Evolutionary conservation across 2,329 filamentous ascomycete genomes (phyloP).

Genomic region (Seiridium cupressi): DNA sequence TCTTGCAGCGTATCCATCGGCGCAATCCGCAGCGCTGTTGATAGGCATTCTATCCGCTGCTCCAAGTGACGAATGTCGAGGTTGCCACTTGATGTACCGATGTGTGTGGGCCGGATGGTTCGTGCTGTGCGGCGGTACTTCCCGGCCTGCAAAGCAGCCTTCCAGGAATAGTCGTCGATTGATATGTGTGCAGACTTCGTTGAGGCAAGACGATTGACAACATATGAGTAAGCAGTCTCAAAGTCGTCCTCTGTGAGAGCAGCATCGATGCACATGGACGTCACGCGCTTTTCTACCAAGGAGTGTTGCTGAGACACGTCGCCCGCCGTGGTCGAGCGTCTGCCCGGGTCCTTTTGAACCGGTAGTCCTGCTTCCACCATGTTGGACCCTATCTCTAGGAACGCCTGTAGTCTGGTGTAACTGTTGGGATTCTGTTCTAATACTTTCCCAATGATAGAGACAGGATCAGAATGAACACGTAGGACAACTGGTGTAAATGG

Average conservation of each 20-base stretch:
- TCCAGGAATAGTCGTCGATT: constrained; percentile 72
- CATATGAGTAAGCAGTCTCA: constrained; percentile 83
- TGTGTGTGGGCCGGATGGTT: constrained; percentile 56
- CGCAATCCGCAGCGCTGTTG: constrained; percentile 71
- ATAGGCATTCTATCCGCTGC: constrained; percentile 77
- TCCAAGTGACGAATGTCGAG: constrained; percentile 69
- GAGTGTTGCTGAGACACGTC: constrained; percentile 28
- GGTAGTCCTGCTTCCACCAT: constrained; percentile 61
- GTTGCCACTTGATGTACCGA: constrained; percentile 59
- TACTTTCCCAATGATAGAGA: constrained; percentile 70
- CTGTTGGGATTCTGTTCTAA: constrained; percentile 73
- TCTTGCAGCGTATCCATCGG: constrained; percentile 69
- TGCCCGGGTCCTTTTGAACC: constrained; percentile 24
- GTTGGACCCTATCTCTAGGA: constrained; percentile 66
- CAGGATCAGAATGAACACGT: constrained; percentile 72
- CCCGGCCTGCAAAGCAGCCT: constrained; percentile 74
- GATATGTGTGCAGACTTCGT: constrained; percentile 19
- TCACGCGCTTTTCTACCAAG: constrained; percentile 63
- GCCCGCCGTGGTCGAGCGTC: constrained; percentile 22
- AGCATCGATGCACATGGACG: constrained; percentile 77
- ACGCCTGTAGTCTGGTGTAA: constrained; percentile 73
- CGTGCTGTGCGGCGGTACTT: constrained; percentile 61
- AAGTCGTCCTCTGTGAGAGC: constrained; percentile 77
- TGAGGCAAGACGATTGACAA: constrained; percentile 64
- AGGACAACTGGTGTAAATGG: constrained; percentile 77